phyloP scores from a whole-genome alignment of 179 eudicot genomes.

The Gypsophila paniculata region DNA sequence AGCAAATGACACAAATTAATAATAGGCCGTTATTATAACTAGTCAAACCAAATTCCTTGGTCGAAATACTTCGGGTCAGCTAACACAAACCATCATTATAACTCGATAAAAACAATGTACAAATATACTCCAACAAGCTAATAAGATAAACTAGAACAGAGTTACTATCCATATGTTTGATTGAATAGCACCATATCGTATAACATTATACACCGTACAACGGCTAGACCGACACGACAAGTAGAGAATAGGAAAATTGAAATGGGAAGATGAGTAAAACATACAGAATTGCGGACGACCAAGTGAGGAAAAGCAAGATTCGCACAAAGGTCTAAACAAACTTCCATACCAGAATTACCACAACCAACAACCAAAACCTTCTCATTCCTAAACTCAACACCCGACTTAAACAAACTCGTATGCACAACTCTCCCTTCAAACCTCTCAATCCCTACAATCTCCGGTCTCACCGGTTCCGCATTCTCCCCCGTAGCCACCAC shows the following conservation, averaged over 20 bases:
- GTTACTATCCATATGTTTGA: no score
- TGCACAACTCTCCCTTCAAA: conserved; percentile 61
- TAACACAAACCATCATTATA: no score
- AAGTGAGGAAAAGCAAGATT: conserved; percentile 63
- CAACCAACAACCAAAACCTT: conserved; percentile 85
- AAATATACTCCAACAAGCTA: no score
- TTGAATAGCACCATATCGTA: no score
- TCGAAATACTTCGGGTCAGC: no score
- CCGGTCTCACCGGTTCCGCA: conserved; percentile 74
- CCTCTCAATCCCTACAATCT: conserved; percentile 56
- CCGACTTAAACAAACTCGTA: conserved; percentile 63
- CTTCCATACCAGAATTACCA: conserved; percentile 98
- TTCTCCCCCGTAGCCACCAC: conserved; percentile 87
- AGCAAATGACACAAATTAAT: no score
- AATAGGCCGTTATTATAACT: no score
- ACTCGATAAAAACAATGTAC: no score
- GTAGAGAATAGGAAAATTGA: not conserved
- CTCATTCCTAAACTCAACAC: conserved; percentile 41
- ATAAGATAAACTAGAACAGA: no score
- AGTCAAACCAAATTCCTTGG: no score
- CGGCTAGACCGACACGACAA: no score
- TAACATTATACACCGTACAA: no score
- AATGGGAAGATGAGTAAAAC: conserved; percentile 16
- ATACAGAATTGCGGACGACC: conserved; percentile 80
- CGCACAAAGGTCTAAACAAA: conserved; percentile 70